A percentile compares a stretch with the other conserved stretches of the same genome.
phyloP scores from a whole-genome alignment of 2,329 filamentous ascomycete genomes.

The Nannizzia gypsea region DNA sequence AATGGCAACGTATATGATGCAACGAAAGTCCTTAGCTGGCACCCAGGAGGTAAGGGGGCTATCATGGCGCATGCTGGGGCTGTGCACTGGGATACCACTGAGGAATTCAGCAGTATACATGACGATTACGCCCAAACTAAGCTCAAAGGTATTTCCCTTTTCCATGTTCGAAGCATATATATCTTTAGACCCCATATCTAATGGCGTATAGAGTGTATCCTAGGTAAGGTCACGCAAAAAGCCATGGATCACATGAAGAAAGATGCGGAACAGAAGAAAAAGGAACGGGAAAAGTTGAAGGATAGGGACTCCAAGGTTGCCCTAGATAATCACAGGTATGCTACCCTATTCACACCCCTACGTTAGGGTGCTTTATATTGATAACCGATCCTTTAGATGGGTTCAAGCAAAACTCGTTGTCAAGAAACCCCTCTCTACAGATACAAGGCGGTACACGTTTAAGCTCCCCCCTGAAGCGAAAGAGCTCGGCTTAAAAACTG shows the following conservation, averaged over 20 bases:
- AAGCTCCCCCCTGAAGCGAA: slow-evolving; percentile 29
- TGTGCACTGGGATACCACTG: slow-evolving; percentile 39
- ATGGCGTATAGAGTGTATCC: slow-evolving; percentile 34
- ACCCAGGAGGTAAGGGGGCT: slow-evolving; percentile 39
- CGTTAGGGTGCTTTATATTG: background rate
- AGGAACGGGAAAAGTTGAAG: slow-evolving; percentile 24
- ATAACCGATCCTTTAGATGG: slow-evolving; percentile 25
- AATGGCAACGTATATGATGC: slow-evolving; percentile 43
- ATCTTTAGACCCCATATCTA: background rate
- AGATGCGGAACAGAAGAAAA: slow-evolving; percentile 31
- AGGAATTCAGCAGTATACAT: slow-evolving; percentile 41
- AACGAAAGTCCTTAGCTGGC: slow-evolving; percentile 38
- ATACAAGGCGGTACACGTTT: slow-evolving; percentile 40
- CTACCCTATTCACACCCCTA: background rate
- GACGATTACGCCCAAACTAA: slow-evolving; percentile 42
- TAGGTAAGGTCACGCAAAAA: slow-evolving; percentile 41
- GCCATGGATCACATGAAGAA: slow-evolving; percentile 37
- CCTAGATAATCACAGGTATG: slow-evolving; percentile 26
- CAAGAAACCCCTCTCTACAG: slow-evolving; percentile 31
- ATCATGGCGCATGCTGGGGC: slow-evolving; percentile 41
- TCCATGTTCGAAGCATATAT: background rate
- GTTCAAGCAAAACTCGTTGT: slow-evolving; percentile 33
- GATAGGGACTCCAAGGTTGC: slow-evolving; percentile 24
- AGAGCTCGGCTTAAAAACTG: slow-evolving; percentile 39
- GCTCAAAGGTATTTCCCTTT: slow-evolving; percentile 28